phyloP scores from a whole-genome alignment of 2,329 filamentous ascomycete species.

The Neofusicoccum parvum region DNA sequence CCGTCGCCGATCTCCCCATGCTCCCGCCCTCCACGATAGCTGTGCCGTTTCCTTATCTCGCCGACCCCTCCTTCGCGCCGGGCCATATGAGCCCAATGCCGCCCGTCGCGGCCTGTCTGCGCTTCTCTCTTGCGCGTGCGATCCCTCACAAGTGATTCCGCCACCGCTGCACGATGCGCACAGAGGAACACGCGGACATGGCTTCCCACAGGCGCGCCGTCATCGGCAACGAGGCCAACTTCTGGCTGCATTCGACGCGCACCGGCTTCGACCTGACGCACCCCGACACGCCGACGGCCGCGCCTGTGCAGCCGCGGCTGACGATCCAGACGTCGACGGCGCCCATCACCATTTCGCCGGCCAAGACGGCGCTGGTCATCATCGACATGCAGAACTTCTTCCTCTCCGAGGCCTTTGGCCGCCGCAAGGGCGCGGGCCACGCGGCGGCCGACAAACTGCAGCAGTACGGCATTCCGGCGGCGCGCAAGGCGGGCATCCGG shows the following conservation, averaged over 20 bases:
- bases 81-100: not conserved
- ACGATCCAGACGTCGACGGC: slow-evolving; percentile 31
- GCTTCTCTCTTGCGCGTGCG: not conserved
- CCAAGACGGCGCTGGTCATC: slow-evolving; percentile 42
- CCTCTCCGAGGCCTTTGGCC: slow-evolving; percentile 34
- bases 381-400: slow-evolving; percentile 52
- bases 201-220: slow-evolving; percentile 35
- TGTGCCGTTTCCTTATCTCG: slow-evolving; percentile 4
- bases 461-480: slow-evolving; percentile 42
- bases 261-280: slow-evolving; percentile 52
- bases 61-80: not conserved
- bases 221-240: slow-evolving; percentile 46
- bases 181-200: slow-evolving; percentile 1
- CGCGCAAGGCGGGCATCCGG: slow-evolving; percentile 40
- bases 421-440: slow-evolving; percentile 28
- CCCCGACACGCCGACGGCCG: slow-evolving; percentile 33
- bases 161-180: not conserved
- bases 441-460: slow-evolving; percentile 34
- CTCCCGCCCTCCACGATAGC: not conserved
- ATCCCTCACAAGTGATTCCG: not conserved
- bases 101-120: not conserved
- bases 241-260: slow-evolving; percentile 49
- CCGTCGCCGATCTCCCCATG: not conserved
- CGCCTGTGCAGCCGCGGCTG: slow-evolving; percentile 24
- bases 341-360: slow-evolving; percentile 37